These are phyloP conservation scores for Hericium coralloides DNA, from an alignment of 768 basidiomycete species.

Conservation along the genomic window DNA sequence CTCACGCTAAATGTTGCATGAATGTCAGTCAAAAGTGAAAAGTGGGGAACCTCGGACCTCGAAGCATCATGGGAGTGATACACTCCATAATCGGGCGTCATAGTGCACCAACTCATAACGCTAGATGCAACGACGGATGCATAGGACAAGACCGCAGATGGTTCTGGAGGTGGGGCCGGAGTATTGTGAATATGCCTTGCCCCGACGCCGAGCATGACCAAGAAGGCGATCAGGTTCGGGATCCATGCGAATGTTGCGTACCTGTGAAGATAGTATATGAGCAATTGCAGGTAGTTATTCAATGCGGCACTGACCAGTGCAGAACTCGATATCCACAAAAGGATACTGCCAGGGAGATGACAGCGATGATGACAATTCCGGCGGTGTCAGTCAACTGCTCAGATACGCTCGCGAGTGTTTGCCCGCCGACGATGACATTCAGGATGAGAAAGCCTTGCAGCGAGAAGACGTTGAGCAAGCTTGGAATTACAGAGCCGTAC, in stretches of 20 bases:
- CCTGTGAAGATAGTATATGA: slow-evolving; percentile 7
- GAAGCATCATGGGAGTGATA: slow-evolving; percentile 29
- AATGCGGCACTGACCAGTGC: slow-evolving; percentile 17
- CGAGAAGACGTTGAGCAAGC: slow-evolving; percentile 34
- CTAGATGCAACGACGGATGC: slow-evolving; percentile 35
- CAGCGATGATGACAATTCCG: slow-evolving; percentile 35
- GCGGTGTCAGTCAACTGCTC: slow-evolving; percentile 21
- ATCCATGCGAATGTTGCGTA: slow-evolving; percentile 33
- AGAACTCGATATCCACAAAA: slow-evolving; percentile 28
- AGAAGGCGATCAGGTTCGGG: slow-evolving; percentile 29
- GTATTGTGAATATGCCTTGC: slow-evolving; percentile 24
- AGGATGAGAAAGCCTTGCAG: slow-evolving; percentile 43
- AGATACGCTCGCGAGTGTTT: slow-evolving; percentile 35
- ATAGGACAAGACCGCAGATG: slow-evolving; percentile 31
- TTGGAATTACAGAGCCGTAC: slow-evolving; percentile 27
- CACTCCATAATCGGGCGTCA: slow-evolving; percentile 41
- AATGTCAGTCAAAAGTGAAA: neutral
- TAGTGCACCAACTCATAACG: slow-evolving; percentile 33
- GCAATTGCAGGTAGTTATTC: neutral
- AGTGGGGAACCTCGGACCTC: slow-evolving; percentile 15
- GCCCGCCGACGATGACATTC: slow-evolving; percentile 41
- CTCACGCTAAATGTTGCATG: slow-evolving; percentile 20
- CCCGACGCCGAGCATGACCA: slow-evolving; percentile 29
- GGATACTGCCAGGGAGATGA: slow-evolving; percentile 29
- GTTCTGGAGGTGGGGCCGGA: slow-evolving; percentile 22